Conservation (phyloP, 306 rosid genomes). For the Canavalia ensiformis region DNA sequence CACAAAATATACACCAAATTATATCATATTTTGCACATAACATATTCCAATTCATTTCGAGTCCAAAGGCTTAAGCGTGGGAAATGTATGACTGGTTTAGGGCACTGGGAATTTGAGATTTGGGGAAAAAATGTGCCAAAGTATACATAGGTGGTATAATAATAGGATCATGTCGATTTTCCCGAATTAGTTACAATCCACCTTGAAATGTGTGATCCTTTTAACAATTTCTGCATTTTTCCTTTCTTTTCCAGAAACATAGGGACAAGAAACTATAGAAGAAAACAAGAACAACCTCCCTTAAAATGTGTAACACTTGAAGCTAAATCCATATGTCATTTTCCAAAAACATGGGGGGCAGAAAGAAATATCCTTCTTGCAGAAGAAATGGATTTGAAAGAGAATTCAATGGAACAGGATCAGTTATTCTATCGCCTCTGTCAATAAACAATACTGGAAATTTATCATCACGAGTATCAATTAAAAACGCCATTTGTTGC, state of each 20-base stretch:
- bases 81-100: neutral
- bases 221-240: neutral
- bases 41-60: neutral
- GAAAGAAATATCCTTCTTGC: neutral
- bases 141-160: neutral
- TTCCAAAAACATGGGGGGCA: conserved; percentile 16
- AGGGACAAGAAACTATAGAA: neutral
- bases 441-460: conserved; percentile 12
- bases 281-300: neutral
- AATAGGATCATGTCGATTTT: neutral
- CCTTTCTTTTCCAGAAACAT: conserved; percentile 7
- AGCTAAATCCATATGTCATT: neutral
- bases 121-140: neutral
- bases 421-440: neutral
- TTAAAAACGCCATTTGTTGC: conserved; percentile 11
- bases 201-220: neutral
- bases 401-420: neutral
- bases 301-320: neutral
- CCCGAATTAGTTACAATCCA: neutral
- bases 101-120: neutral
- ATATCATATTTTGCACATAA: neutral
- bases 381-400: neutral
- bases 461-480: neutral
- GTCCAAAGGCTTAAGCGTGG: neutral
- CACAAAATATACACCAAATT: neutral